Conservation (phyloP, 176 grass and related monocot genomes). For the Pharus latifolius region DNA sequence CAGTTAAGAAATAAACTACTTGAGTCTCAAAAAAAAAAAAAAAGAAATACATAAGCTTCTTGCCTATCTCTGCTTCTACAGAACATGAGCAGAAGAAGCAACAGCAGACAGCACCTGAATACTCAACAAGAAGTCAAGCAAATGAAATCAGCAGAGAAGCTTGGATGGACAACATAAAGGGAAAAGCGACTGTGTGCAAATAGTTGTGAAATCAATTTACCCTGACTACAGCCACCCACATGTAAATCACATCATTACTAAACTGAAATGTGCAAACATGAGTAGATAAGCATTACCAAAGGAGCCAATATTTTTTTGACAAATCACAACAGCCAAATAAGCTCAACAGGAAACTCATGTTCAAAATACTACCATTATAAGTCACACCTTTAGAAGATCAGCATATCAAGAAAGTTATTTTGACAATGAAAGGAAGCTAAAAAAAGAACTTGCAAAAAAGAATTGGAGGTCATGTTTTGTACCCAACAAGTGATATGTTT, state of each 20-base stretch:
- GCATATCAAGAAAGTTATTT: background rate
- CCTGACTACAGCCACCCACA: background rate
- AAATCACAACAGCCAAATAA: conserved; percentile 4
- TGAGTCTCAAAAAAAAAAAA: no score
- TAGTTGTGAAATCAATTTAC: background rate
- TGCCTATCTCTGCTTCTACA: no score
- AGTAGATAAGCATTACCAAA: background rate
- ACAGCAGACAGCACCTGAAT: no score
- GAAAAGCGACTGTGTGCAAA: background rate
- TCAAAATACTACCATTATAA: background rate
- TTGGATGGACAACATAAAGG: background rate
- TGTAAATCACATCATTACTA: background rate
- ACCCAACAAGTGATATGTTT: conserved; percentile 84
- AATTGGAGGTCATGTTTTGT: conserved; percentile 13
- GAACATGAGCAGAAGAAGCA: no score
- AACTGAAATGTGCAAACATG: background rate
- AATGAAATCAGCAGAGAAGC: background rate
- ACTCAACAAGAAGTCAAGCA: background rate
- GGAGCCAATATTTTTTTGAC: background rate
- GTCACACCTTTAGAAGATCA: background rate
- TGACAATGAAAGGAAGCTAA: background rate
- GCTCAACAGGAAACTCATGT: background rate
- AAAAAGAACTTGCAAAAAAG: conserved; percentile 6
- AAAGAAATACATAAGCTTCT: no score
- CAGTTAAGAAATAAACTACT: no score